Base-by-base conservation (phyloP, 1,139 yeast genomes). In the Hanseniaspora uvarum region DNA sequence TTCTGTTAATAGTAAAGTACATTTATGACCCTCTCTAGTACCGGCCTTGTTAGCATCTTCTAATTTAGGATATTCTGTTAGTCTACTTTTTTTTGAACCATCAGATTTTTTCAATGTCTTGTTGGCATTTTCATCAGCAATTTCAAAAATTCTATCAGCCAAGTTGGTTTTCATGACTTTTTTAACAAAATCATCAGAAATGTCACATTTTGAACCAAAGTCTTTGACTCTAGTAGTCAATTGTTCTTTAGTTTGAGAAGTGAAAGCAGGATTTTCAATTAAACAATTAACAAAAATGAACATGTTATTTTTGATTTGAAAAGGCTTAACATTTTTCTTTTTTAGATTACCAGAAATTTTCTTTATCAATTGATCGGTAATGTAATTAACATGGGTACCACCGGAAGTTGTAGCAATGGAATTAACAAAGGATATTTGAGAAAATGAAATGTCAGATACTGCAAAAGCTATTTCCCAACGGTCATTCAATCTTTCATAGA, bases 1-100 rank as follows among this genome's bases (percentile, higher is more conserved):
- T 72, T 94, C 99, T 1, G 98, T 92, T 57, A 94, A 71, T 62
- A 94, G 87, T 62, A 94, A 74, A 1, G 97, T 92, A 72, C 97
- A 89, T 65, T 87, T 85, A 62, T 82, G 77, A 24, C 97, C 95
- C 38, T 89, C 96, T 59, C 76, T 79, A 0, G 98, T 89, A 57
- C 99, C 99, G 0, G 99, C 99, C 64, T 78, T 86, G 65, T 89
- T 89, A 1, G 99, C 99, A 72, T 94, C 99, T 59, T 86, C 95
- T 56, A 94, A 76, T 67, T 92, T 92, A 11, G 86, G 86, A 66
- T 85, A 85, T 46, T 89, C 94, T 51, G 95, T 89, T 58, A 94
- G 80, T 70, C 98, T 80, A 62, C 77, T 80, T 65, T 86, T 86
- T 61, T 80, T 81, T 31, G 85, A 75, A 55, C 96, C 97, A 66